These are phyloP conservation scores for Aspergillus aculeatus DNA, from an alignment of 2,329 filamentous ascomycete genomes.

Conservation along the genomic window DNA sequence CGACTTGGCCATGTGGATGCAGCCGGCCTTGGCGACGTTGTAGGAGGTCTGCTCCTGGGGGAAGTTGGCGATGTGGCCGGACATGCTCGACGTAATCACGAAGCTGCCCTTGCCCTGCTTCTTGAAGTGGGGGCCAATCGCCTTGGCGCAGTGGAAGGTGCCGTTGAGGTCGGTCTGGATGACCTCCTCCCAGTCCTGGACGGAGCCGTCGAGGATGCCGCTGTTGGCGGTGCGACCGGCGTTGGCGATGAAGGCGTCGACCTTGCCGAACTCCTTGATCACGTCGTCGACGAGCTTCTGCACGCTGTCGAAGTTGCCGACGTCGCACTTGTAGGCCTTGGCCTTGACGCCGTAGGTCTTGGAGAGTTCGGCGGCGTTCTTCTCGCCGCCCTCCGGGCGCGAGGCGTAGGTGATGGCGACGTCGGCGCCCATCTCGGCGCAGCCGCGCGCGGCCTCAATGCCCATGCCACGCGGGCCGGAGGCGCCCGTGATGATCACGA, in stretches of 20 bases:
- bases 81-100: constrained; percentile 66
- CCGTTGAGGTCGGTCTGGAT: constrained; percentile 86
- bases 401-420: constrained; percentile 67
- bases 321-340: constrained; percentile 66
- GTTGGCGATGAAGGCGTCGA: constrained; percentile 68
- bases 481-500: constrained; percentile 50
- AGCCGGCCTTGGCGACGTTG: constrained; percentile 66
- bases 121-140: constrained; percentile 77
- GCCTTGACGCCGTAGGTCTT: constrained; percentile 63
- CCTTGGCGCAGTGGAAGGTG: constrained; percentile 80
- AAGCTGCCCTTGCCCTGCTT: constrained; percentile 63
- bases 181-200: constrained; percentile 73
- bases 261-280: constrained; percentile 67
- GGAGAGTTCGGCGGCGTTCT: constrained; percentile 62
- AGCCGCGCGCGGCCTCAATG: constrained; percentile 64
- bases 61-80: constrained; percentile 55
- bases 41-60: constrained; percentile 67
- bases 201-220: constrained; percentile 67
- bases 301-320: constrained; percentile 57
- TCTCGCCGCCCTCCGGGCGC: constrained; percentile 60
- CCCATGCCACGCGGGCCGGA: constrained; percentile 66
- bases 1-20: constrained; percentile 63
- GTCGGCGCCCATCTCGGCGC: constrained; percentile 64
- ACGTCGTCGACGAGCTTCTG: constrained; percentile 59
- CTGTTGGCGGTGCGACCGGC: constrained; percentile 68